Evolutionary conservation across 306 rosid species (phyloP).

Genomic region (Dalbergia oliveri): DNA sequence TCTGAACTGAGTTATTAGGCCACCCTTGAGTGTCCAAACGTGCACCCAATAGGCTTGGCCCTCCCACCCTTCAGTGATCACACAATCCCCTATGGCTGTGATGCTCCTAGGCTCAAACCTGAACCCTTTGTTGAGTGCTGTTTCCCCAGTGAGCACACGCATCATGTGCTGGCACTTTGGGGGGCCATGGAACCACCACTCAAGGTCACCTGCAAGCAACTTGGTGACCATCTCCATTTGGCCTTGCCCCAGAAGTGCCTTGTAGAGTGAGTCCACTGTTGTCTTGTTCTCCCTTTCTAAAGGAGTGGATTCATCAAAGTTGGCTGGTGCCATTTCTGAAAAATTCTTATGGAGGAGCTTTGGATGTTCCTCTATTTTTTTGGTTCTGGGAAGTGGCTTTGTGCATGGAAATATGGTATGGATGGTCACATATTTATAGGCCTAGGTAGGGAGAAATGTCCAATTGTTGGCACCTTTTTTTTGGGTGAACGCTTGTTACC

Average conservation of each 20-base stretch:
- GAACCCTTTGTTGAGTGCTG: conserved; percentile 56
- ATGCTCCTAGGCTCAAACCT: conserved; percentile 75
- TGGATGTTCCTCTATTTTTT: background rate
- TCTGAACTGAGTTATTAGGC: conserved; percentile 74
- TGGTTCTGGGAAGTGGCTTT: background rate
- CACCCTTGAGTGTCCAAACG: conserved; percentile 79
- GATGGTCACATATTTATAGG: conserved; percentile 39
- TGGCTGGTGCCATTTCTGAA: background rate
- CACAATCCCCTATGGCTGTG: conserved; percentile 62
- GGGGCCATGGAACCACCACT: conserved; percentile 99
- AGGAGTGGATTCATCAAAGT: background rate
- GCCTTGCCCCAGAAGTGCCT: conserved; percentile 62
- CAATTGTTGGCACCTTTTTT: background rate
- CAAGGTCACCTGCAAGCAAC: conserved; percentile 76
- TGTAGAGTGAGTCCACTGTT: conserved; percentile 68
- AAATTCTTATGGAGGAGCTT: background rate
- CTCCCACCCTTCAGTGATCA: conserved; percentile 90
- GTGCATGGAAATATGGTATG: conserved; percentile 34
- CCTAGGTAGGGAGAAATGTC: background rate
- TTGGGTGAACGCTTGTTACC: too few relatives aligned
- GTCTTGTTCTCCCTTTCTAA: conserved; percentile 59
- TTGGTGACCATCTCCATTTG: conserved; percentile 52
- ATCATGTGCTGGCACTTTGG: conserved; percentile 94
- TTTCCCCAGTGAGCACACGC: conserved; percentile 82
- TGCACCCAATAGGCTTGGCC: conserved; percentile 92